These are phyloP conservation scores for Aspergillus olivimuriae DNA, from an alignment of 495 filamentous ascomycete genomes.

Conservation along the genomic window DNA sequence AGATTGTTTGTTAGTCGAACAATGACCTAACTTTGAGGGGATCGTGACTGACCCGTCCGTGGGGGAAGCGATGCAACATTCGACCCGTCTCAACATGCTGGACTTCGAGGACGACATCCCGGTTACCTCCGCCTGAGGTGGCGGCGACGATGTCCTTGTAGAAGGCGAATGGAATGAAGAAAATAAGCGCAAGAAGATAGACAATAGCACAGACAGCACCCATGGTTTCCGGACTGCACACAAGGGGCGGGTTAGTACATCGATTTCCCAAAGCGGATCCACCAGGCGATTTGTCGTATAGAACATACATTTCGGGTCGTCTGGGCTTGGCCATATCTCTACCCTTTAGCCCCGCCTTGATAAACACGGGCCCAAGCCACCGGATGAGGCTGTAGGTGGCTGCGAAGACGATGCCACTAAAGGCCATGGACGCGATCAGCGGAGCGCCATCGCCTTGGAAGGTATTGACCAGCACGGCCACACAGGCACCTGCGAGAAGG, in stretches of 20 bases:
- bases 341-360: slow-evolving; percentile 84
- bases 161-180: slow-evolving; percentile 94
- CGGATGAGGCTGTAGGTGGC: slow-evolving; percentile 75
- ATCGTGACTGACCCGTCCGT: slow-evolving; percentile 64
- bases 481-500: slow-evolving; percentile 59
- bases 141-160: slow-evolving; percentile 97
- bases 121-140: slow-evolving; percentile 88
- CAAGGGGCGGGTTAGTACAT: slow-evolving; percentile 3
- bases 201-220: slow-evolving; percentile 91
- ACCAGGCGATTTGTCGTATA: not conserved
- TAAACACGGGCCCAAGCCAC: slow-evolving; percentile 91
- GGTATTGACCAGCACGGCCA: slow-evolving; percentile 72
- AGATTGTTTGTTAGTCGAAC: slow-evolving; percentile 1
- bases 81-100: slow-evolving; percentile 68
- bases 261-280: slow-evolving; percentile 11
- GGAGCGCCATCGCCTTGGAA: slow-evolving; percentile 83
- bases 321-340: slow-evolving; percentile 80
- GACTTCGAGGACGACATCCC: slow-evolving; percentile 66
- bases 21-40: not conserved
- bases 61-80: slow-evolving; percentile 83
- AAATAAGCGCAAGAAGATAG: slow-evolving; percentile 77
- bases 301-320: slow-evolving; percentile 63
- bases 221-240: slow-evolving; percentile 82
- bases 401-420: slow-evolving; percentile 78
- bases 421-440: slow-evolving; percentile 77